Evolutionary conservation across 371 early-diverging fungal species (phyloP), one percentile per base, ranked within the genome.

Genomic region (Mucor mucedo): DNA sequence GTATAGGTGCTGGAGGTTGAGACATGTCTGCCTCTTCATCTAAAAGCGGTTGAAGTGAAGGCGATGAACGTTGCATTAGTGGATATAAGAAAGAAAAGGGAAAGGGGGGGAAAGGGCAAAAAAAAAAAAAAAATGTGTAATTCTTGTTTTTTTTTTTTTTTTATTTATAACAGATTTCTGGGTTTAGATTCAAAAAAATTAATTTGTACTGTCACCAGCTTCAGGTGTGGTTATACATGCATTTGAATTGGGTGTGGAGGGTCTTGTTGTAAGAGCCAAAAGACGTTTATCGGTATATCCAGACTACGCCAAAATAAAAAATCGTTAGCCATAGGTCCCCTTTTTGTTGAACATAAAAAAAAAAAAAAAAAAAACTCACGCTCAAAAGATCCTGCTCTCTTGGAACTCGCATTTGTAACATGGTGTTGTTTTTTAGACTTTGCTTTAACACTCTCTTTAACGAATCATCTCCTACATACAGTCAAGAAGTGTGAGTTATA

Each of bases 281-380:
- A 76, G 62, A 47, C 79, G 79, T 32, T 73, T 71, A 64, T 79
- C 79, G 48, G 79, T 79, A 62, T 79, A 79, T 47, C 79, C 79
- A 40, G 79, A 79, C 79, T 78, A 52, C 21, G 21, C 21, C 21
- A 21, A 0, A 21, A 21, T 21, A 21, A 21, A 21, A 21, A 21
- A 21, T 21, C 21, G 1, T 21, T 21, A 21, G 21, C 1, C 21
- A 21, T 21, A 21, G 0, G 21, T 21, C 21, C 21, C 21, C 21
- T 21, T 21, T 21, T 21, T 21, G 21, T 21, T 21, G 21, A 21
- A 21, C 1, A 21, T 21, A 21, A 21, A 21, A 21, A 21, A 21
- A 21, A 21, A 21, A 21, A 6, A 7, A 63, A 21, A 21, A 21
- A 21, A 6, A 7, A 63, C 70, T 69, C 60, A 73, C 73, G 55